phyloP scores from a whole-genome alignment of 2,329 filamentous ascomycete genomes.

The Scedosporium apiospermum region DNA sequence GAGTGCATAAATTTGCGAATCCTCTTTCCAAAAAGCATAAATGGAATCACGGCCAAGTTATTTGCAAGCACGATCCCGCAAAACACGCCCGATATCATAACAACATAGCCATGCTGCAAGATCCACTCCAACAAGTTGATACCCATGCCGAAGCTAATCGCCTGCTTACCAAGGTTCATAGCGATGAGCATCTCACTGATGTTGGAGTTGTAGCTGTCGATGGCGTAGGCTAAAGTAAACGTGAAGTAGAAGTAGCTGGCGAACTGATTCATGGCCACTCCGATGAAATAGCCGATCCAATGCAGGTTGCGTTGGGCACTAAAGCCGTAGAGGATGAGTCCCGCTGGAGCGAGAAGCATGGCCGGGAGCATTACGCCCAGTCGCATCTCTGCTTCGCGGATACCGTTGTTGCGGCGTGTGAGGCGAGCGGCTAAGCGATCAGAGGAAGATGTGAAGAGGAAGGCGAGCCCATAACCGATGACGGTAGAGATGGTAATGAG shows the following conservation, averaged over 20 bases:
- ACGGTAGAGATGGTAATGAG: constrained; percentile 23
- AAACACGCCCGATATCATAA: constrained; percentile 42
- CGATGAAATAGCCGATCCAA: constrained; percentile 38
- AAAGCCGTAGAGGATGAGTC: constrained; percentile 32
- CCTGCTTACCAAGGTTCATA: constrained; percentile 48
- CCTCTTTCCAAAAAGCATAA: constrained; percentile 40
- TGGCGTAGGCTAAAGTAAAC: constrained; percentile 50
- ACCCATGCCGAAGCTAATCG: constrained; percentile 43
- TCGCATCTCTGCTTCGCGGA: constrained; percentile 39
- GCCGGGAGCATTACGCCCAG: constrained; percentile 27
- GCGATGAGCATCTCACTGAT: constrained; percentile 54
- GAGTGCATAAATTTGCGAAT: constrained; percentile 34
- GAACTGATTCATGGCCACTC: constrained; percentile 38
- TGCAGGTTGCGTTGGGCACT: constrained; percentile 26
- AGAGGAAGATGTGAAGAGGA: constrained; percentile 32
- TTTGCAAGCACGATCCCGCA: constrained; percentile 36
- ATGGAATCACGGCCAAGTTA: constrained; percentile 36
- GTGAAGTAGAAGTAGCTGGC: constrained; percentile 45
- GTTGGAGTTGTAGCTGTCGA: constrained; percentile 48
- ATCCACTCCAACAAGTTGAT: constrained; percentile 42
- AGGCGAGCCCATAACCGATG: constrained; percentile 28
- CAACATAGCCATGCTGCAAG: constrained; percentile 34
- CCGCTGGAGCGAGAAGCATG: constrained; percentile 28
- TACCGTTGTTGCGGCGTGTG: constrained; percentile 31
- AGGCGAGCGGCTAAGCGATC: constrained; percentile 33